phyloP scores from a whole-genome alignment of 2,329 filamentous ascomycete genomes.

The Ophiosphaerella korrae region DNA sequence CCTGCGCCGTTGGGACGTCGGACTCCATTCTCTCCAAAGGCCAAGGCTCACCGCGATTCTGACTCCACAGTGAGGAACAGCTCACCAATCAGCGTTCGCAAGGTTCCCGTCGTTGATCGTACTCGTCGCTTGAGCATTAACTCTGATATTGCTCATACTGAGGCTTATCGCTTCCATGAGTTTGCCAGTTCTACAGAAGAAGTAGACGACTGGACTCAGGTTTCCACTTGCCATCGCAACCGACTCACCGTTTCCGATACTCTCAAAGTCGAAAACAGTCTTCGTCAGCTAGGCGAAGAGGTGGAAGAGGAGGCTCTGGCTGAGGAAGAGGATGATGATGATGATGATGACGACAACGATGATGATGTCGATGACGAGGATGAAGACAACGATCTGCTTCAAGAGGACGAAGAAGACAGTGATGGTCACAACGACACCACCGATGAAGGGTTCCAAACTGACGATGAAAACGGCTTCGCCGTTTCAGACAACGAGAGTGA shows the following conservation, averaged over 20 bases:
- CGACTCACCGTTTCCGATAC: conserved; percentile 90
- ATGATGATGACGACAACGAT: conserved; percentile 56
- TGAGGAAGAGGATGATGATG: conserved; percentile 57
- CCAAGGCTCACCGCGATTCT: conserved; percentile 53
- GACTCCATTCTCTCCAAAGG: conserved; percentile 37
- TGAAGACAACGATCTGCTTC: conserved; percentile 51
- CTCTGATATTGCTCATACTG: conserved; percentile 57
- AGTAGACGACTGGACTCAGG: conserved; percentile 90
- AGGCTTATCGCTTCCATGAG: conserved; percentile 76
- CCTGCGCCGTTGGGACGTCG: conserved; percentile 46
- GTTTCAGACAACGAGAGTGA: conserved; percentile 72
- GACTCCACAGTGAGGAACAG: conserved; percentile 57
- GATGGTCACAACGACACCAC: conserved; percentile 47
- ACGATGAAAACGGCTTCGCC: conserved; percentile 75
- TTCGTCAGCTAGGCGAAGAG: conserved; percentile 84
- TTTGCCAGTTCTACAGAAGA: conserved; percentile 86
- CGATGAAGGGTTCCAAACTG: conserved; percentile 78
- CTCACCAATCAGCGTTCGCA: conserved; percentile 53
- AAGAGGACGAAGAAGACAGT: conserved; percentile 54
- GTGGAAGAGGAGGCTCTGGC: conserved; percentile 85
- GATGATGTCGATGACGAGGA: conserved; percentile 52
- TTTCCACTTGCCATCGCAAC: conserved; percentile 64
- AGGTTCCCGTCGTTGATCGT: conserved; percentile 38
- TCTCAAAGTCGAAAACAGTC: conserved; percentile 84
- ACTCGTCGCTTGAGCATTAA: conserved; percentile 44